Conservation (phyloP, 2,329 filamentous ascomycete species). For the Hypoxylon sp. region DNA sequence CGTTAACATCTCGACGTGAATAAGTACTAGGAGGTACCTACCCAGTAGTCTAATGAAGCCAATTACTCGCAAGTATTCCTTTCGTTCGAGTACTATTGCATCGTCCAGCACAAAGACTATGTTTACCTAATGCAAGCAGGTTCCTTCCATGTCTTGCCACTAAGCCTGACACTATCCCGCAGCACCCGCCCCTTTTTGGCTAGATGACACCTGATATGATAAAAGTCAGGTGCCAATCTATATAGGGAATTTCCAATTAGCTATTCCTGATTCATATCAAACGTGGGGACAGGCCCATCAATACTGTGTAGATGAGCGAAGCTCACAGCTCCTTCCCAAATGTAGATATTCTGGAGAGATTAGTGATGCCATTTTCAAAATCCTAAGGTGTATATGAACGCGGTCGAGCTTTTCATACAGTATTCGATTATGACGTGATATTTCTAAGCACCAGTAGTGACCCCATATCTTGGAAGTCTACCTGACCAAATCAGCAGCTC, state of each 20-base stretch:
- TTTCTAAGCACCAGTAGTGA: background rate
- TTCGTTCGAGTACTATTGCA: background rate
- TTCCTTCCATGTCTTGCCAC: background rate
- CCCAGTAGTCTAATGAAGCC: background rate
- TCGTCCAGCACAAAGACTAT: background rate
- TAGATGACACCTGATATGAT: background rate
- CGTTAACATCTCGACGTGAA: background rate
- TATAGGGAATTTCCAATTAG: background rate
- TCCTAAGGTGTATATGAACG: background rate
- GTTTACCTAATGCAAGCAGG: background rate
- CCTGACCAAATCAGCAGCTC: background rate
- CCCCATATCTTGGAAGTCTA: background rate
- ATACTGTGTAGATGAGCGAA: background rate
- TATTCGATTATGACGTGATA: background rate
- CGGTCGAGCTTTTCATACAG: background rate
- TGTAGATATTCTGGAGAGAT: background rate
- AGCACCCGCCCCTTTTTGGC: background rate
- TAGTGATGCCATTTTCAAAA: background rate
- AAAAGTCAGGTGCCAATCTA: background rate
- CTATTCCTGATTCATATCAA: background rate
- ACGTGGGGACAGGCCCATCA: background rate
- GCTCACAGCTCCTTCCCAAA: background rate
- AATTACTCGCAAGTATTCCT: background rate
- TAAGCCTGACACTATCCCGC: background rate
- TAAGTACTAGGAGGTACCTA: background rate